Evolutionary conservation across 345 rosid genomes (phyloP), one percentile per base, ranked within the genome.

Genomic region (Ailanthus altissimus): DNA sequence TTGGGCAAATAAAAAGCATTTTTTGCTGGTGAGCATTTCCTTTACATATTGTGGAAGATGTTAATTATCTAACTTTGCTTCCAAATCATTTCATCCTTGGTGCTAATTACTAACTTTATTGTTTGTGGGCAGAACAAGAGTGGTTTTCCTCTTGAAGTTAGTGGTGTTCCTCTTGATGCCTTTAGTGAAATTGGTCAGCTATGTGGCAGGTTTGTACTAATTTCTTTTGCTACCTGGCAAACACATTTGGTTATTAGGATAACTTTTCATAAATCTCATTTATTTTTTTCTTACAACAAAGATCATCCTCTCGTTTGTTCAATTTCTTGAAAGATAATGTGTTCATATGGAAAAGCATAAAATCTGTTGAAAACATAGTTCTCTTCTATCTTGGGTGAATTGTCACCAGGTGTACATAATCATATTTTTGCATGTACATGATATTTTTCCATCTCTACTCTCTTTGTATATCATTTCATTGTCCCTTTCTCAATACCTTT

Each of bases 91-190:
- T 61, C 40, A 65, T 68, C 40, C 4, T 66, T 84, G 69, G 43
- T 69, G 60, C 23, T 49, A 11, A 28, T 67, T 65, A 36, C 61
- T 75, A 62, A 78, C 66, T 74, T 45, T 18, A 73, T 20, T 60
- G 59, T 79, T 71, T 74, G 63, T 50, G 56, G n/a, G 75, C 94
- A 95, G 98, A 87, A 87, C 83, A 90, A 81, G 89, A 88, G 81
- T 70, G 96, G 98, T 76, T 95, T 84, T 80, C 97, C 99, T 68
- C 82, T 83, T 80, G 77, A 88, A 64, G 99, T 95, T 43, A 89
- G 99, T 49, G 98, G 99, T 58, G 99, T 95, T 80, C 97, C 99
- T 45, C 98, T 98, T 25, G 99, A 93, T 86, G 91, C 93, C 74
- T 95, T 95, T 89, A 95, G 98, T 84, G 92, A 89, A 75, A 95